These are phyloP conservation scores for Calonectria naviculata DNA, from an alignment of 2,329 filamentous ascomycete genomes.

Conservation along the genomic window DNA sequence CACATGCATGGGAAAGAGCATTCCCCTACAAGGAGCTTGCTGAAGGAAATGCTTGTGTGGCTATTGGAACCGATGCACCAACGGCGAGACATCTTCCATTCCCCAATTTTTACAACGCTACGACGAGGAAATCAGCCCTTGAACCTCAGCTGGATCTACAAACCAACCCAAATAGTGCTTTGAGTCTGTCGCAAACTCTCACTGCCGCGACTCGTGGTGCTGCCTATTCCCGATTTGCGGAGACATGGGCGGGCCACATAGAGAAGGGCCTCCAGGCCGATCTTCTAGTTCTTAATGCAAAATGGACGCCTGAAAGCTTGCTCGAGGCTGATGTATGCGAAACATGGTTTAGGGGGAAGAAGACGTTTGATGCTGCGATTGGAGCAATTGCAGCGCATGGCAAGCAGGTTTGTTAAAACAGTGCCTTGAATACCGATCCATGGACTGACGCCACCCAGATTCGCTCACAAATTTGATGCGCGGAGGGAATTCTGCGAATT, in stretches of 20 bases:
- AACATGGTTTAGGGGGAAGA: slow-evolving; percentile 25
- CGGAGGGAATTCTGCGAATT: too few species aligned
- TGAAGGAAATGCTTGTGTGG: slow-evolving; percentile 63
- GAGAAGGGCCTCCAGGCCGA: slow-evolving; percentile 66
- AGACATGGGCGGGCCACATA: slow-evolving; percentile 63
- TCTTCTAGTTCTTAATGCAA: slow-evolving; percentile 54
- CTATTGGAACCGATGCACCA: slow-evolving; percentile 69
- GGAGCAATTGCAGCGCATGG: background rate
- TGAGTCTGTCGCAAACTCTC: slow-evolving; percentile 65
- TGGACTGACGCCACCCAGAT: background rate
- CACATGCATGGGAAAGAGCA: slow-evolving; percentile 64
- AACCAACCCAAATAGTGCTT: slow-evolving; percentile 64
- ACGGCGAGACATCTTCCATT: slow-evolving; percentile 67
- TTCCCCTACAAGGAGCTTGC: slow-evolving; percentile 74
- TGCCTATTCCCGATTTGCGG: slow-evolving; percentile 69
- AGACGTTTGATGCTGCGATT: background rate
- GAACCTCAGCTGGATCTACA: slow-evolving; percentile 54
- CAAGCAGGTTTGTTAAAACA: background rate
- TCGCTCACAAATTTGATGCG: background rate
- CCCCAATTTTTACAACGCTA: slow-evolving; percentile 68
- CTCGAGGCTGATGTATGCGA: slow-evolving; percentile 24
- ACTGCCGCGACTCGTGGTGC: slow-evolving; percentile 65
- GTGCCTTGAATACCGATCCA: too few species aligned
- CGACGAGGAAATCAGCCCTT: slow-evolving; percentile 65
- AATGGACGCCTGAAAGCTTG: slow-evolving; percentile 4